Base-by-base conservation (phyloP, 1,284 basidiomycete genomes). In the Phellinidium pouzarii region DNA sequence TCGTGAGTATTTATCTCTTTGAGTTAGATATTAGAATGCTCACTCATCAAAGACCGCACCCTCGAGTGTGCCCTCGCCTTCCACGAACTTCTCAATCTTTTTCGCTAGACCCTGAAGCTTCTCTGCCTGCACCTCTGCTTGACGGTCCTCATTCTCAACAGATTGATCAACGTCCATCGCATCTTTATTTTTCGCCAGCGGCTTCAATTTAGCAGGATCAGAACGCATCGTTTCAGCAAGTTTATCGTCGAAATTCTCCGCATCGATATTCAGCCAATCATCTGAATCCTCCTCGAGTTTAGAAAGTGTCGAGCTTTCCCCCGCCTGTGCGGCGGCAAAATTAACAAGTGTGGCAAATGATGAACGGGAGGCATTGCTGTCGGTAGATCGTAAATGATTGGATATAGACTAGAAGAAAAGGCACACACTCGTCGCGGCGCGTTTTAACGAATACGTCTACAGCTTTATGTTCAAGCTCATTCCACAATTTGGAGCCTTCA, bases 41-140 rank as follows among this genome's bases (percentile, higher is more conserved):
- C 68, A 95, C 92, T 94, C 93, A 47, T 85, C 80, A 62, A 97
- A 94, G 57, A 76, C 69, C 0, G 91, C 94, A 1, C 94, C 94
- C 60, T 91, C 84, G 4, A 95, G 58, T 58, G 89, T 85, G 4
- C 94, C 94, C 64, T 93, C 71, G 1, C 88, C 91, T 59, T 92
- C 84, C 1, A 97, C 81, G 64, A 97, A 97, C 26, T 76, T 74
- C 62, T 91, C 84, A 0, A 97, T 89, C 65, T 91, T 90, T 57
- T 78, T 72, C 8, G 94, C 92, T 46, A 97, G 74, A 57, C 80
- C 76, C 59, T 82, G 79, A 42, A 97, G 68, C 51, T 78, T 80
- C 14, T 74, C 65, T 1, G 91, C 85, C 62, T 92, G 85, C 51
- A 79, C 76, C 29, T 79, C 74, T 8, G 77, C 73, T 7, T 76